These are phyloP conservation scores for Aphanomyces cochlioides DNA, from an alignment of 352 stramenopile genomes.

Conservation along the genomic window DNA sequence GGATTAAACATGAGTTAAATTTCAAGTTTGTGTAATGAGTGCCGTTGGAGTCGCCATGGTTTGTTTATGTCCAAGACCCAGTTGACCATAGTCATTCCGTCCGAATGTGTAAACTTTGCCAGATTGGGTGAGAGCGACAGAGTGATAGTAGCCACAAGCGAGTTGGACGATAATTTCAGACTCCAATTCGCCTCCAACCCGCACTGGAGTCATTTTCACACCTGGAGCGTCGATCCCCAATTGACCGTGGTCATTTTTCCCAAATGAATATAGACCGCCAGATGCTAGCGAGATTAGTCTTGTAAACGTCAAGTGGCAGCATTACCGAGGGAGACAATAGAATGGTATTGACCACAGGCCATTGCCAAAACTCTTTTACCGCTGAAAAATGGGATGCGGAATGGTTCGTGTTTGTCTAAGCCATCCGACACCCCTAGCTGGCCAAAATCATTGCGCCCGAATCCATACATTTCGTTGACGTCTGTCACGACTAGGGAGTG, in stretches of 20 bases:
- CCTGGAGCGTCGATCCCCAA: slow-evolving; percentile 68
- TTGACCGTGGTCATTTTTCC: slow-evolving; percentile 92
- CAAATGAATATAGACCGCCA: slow-evolving; percentile 77
- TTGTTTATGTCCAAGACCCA: slow-evolving; percentile 85
- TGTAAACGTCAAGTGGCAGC: slow-evolving; percentile 9
- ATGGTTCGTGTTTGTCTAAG: slow-evolving; percentile 63
- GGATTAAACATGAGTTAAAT: slow-evolving; percentile 9
- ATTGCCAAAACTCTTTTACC: slow-evolving; percentile 55
- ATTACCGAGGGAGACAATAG: slow-evolving; percentile 58
- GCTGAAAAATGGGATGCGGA: slow-evolving; percentile 50
- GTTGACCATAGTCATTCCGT: slow-evolving; percentile 91
- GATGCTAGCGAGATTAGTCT: slow-evolving; percentile 37
- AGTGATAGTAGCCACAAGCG: slow-evolving; percentile 91
- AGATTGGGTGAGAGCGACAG: slow-evolving; percentile 61
- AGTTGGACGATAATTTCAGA: slow-evolving; percentile 64
- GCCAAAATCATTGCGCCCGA: slow-evolving; percentile 90
- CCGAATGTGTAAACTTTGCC: slow-evolving; percentile 84
- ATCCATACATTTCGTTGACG: slow-evolving; percentile 78
- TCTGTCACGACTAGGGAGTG: slow-evolving; percentile 82
- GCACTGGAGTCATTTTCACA: slow-evolving; percentile 41
- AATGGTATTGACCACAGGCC: slow-evolving; percentile 88
- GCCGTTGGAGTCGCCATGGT: slow-evolving; percentile 57
- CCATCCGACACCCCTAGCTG: slow-evolving; percentile 79
- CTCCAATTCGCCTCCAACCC: slow-evolving; percentile 53
- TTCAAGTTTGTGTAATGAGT: slow-evolving; percentile 3